Evolutionary conservation across 2,329 filamentous ascomycete species (phyloP), one percentile per base, ranked within the genome.

Genomic region (Fusarium torreyae): DNA sequence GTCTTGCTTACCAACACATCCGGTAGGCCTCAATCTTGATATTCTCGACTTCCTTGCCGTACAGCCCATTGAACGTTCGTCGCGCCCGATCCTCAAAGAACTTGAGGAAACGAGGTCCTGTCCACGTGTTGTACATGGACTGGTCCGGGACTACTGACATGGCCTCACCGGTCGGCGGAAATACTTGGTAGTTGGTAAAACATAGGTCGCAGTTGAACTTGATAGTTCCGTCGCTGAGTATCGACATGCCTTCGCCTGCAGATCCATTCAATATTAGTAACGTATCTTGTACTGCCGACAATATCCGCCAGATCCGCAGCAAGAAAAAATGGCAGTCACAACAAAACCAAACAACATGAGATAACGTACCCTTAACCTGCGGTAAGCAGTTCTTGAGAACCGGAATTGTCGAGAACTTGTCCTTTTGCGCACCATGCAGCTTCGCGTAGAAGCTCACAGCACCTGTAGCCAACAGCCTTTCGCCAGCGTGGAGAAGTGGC

Each of bases 151-250:
- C 86, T 2, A 84, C 77, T 1, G 87, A 88, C 69, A 90, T 86
- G 49, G 75, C 77, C 63, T 84, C 81, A 3, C 86, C 85, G 3
- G 84, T 85, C 3, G 77, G 55, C 1, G 84, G 82, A 64, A 82
- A 81, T 0, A 77, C 78, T 24, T 82, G 74, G 8, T 82, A 85
- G 72, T 89, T 89, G 40, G 83, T 87, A 72, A 90, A 86, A 56
- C 86, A 88, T 20, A 84, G 82, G 50, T 88, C 82, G 71, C 87
- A 88, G 61, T 88, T 89, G 78, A 89, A 88, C 75, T 91, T 91
- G 61, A 91, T 81, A 3, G 85, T 79, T 2, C 85, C 83, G 33
- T 84, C 79, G 5, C 75, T 68, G 10, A 85, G 84, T 15, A 81
- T 82, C 9, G 80, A 82, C 80, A 82, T 82, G 50, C 80, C 78